These are phyloP conservation scores for Suillus ampliporus DNA, from an alignment of 768 basidiomycete genomes.

Conservation along the genomic window DNA sequence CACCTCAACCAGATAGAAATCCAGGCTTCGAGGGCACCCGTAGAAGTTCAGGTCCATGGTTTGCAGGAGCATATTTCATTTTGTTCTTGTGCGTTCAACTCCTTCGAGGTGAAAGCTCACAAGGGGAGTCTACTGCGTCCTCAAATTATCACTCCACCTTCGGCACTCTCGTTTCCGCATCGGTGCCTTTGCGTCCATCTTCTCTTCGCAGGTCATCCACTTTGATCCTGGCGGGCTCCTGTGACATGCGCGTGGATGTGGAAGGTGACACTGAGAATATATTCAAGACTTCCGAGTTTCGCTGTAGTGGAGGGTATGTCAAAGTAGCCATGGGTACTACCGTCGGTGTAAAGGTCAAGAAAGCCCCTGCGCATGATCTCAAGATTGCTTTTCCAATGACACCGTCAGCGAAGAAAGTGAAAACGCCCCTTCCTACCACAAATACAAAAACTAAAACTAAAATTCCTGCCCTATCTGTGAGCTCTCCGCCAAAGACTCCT, in stretches of 20 bases:
- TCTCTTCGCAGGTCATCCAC: conserved; percentile 47
- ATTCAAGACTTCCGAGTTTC: conserved; percentile 16
- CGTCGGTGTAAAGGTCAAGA: conserved; percentile 37
- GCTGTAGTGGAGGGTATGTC: conserved; percentile 20
- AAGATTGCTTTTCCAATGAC: not conserved
- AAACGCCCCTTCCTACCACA: conserved; percentile 10
- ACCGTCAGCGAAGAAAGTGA: conserved; percentile 9
- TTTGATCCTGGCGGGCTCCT: conserved; percentile 32
- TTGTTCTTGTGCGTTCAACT: too few relatives aligned
- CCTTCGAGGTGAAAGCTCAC: too few relatives aligned
- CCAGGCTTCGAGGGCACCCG: too few relatives aligned
- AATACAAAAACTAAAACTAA: conserved; percentile 9
- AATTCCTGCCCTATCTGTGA: not conserved
- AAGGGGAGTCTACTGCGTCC: conserved; percentile 39
- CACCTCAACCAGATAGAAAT: too few relatives aligned
- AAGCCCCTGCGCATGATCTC: conserved; percentile 62
- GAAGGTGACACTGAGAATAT: conserved; percentile 14
- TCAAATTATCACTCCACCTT: conserved; percentile 39
- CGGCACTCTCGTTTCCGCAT: conserved; percentile 43
- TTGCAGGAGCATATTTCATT: too few relatives aligned
- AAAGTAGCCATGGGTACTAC: conserved; percentile 25
- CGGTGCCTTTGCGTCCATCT: conserved; percentile 46
- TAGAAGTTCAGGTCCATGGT: too few relatives aligned
- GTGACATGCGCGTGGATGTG: conserved; percentile 18
- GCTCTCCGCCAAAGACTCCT: conserved; percentile 29